phyloP scores from a whole-genome alignment of 805 yeast genomes.

The Blastobotrys terrestris region DNA sequence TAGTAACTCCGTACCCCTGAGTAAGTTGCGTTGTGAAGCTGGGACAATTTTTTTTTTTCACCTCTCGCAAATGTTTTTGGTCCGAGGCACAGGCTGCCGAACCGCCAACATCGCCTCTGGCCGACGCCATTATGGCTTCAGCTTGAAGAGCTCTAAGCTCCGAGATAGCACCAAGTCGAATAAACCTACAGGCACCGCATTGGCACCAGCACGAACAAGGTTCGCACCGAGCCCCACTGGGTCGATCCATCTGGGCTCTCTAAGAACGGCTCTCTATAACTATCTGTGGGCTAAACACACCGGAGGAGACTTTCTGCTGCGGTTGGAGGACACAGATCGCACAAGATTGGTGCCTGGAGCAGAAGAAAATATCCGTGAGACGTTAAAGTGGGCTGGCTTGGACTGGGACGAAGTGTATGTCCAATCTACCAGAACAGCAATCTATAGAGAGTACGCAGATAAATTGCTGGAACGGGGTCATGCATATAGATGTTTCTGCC shows the following conservation, averaged over 20 bases:
- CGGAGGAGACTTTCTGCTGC: conserved; percentile 69
- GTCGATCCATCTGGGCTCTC: conserved; percentile 82
- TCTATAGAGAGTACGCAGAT: conserved; percentile 58
- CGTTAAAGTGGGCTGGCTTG: conserved; percentile 73
- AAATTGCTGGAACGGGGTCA: conserved; percentile 52
- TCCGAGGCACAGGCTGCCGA: neutral
- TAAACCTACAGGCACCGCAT: neutral
- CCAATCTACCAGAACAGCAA: conserved; percentile 71
- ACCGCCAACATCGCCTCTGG: neutral
- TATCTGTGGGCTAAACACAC: conserved; percentile 74
- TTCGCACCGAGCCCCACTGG: conserved; percentile 99
- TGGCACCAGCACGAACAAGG: conserved; percentile 67
- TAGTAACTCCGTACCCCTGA: neutral
- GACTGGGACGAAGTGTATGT: conserved; percentile 79
- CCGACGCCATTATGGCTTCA: neutral
- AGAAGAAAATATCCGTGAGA: conserved; percentile 68
- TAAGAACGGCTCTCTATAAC: conserved; percentile 89
- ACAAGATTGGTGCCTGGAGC: conserved; percentile 75
- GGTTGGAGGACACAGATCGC: conserved; percentile 93
- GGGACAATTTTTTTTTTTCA: neutral
- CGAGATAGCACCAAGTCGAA: neutral
- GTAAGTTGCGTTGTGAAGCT: neutral
- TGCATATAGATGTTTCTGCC: conserved; percentile 85
- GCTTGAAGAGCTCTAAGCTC: neutral
- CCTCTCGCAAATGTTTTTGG: neutral